phyloP scores from a whole-genome alignment of 306 rosid species.

The Benincasa hispida region DNA sequence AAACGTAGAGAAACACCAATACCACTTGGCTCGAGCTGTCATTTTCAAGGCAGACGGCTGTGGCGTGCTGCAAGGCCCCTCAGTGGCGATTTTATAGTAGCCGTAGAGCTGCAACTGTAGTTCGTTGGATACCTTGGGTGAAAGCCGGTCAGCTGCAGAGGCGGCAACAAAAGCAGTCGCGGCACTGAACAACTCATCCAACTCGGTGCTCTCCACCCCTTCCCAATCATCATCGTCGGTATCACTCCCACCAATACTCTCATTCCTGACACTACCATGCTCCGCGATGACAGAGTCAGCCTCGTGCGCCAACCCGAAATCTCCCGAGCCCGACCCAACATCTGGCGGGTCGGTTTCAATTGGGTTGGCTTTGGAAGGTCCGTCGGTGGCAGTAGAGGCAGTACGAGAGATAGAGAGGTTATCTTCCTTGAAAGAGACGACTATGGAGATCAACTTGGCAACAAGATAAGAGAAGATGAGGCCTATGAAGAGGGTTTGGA shows the following conservation, averaged over 20 bases:
- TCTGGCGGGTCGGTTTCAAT: background rate
- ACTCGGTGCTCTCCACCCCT: slow-evolving; percentile 88
- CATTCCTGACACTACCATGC: slow-evolving; percentile 77
- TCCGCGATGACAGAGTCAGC: slow-evolving; percentile 67
- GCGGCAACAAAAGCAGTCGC: slow-evolving; percentile 86
- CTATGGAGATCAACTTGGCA: slow-evolving; percentile 85
- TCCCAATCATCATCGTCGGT: slow-evolving; percentile 83
- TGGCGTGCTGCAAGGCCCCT: slow-evolving; percentile 81
- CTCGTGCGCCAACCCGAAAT: slow-evolving; percentile 22
- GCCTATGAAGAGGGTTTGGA: slow-evolving; percentile 68
- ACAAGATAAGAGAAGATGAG: slow-evolving; percentile 87
- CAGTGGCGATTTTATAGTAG: slow-evolving; percentile 88
- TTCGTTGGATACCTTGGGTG: slow-evolving; percentile 67
- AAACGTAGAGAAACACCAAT: slow-evolving; percentile 3
- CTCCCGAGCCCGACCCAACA: slow-evolving; percentile 5
- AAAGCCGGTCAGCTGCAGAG: slow-evolving; percentile 76
- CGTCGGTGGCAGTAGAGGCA: background rate
- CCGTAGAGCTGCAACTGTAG: slow-evolving; percentile 81
- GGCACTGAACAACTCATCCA: slow-evolving; percentile 83
- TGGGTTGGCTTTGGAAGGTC: background rate
- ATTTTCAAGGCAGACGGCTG: slow-evolving; percentile 89
- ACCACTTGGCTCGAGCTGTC: slow-evolving; percentile 98
- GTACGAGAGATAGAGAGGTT: slow-evolving; percentile 49
- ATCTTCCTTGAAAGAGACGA: slow-evolving; percentile 76
- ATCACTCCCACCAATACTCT: slow-evolving; percentile 29